Percentiles rank a stretch among this genome's conserved stretches.
Conservation (phyloP, 192 early-diverging fungal genomes). For the Dissophora globulifera region DNA sequence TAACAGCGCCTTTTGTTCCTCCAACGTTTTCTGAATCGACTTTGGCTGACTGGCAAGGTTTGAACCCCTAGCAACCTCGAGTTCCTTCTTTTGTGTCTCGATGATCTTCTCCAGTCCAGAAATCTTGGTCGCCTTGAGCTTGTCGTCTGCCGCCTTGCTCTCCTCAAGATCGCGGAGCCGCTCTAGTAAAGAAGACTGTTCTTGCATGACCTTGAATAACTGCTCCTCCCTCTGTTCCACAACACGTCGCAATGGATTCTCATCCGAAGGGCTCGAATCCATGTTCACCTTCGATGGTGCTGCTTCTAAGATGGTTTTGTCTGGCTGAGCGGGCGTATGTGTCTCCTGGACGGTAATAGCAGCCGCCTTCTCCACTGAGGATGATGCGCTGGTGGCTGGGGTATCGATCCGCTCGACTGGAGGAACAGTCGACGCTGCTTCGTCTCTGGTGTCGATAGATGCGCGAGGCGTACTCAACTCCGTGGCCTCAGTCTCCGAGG, state of each 20-base stretch:
- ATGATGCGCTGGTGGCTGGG: constrained; percentile 1
- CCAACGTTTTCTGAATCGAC: constrained; percentile 51
- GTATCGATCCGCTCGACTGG: neutral
- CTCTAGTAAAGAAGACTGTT: constrained; percentile 57
- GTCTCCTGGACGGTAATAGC: neutral
- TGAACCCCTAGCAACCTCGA: constrained; percentile 33
- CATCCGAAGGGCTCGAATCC: neutral
- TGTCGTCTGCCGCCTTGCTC: constrained; percentile 38
- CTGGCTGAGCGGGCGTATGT: neutral
- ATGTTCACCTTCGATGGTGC: too few relatives aligned
- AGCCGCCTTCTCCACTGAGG: neutral
- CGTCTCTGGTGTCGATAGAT: neutral
- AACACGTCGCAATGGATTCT: constrained; percentile 19
- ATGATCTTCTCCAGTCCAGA: constrained; percentile 51
- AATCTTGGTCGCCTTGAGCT: constrained; percentile 28
- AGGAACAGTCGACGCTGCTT: neutral
- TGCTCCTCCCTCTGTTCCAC: constrained; percentile 60
- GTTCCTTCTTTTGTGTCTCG: constrained; percentile 38
- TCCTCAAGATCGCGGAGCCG: constrained; percentile 58
- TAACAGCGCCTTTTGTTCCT: constrained; percentile 54
- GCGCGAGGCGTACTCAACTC: neutral
- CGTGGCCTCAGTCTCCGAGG: too few relatives aligned
- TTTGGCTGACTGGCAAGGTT: constrained; percentile 54
- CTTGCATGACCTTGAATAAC: constrained; percentile 60
- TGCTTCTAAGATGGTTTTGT: neutral